Evolutionary conservation across 192 early-diverging fungal species (phyloP), one percentile per base, ranked within the genome.

Genomic region (Mortierella claussenii): DNA sequence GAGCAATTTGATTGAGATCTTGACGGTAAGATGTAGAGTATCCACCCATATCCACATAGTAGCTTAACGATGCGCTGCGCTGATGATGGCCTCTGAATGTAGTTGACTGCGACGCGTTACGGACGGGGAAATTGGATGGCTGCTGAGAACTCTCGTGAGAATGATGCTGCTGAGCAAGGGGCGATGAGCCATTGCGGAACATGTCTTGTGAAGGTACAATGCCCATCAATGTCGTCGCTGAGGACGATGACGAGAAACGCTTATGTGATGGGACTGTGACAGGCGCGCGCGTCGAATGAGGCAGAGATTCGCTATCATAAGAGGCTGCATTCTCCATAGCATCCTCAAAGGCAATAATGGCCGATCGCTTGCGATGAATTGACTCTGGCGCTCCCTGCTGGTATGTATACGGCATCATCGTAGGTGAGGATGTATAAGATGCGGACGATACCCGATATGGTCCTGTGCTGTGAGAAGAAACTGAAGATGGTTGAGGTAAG

Each of bases 261-360:
- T 76, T 76, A 59, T 76, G 73, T 12, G 64, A 32, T 2, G 46
- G 65, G 30, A 55, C 47, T 6, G 26, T 23, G 37, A 26, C 53
- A 10, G 55, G 27, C 24, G 37, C 21, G 6, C 32, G 20, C 6
- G 47, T 54, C 43, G 55, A 28, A 31, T 43, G 33, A 18, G 56
- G 26, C 23, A 64, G 2, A 4, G 47, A 45, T 45, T 45, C 61
- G 0, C 43, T 0, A 40, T 65, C 57, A 30, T 37, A 55, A 26
- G 48, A 15, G 43, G 71, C 60, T 0, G 62, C 54, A 3, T 32
- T 43, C 3, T 75, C 71, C 54, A 62, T 56, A 2, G 32, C 12
- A 17, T 67, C 73, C 5, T 76, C 73, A 56, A 76, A 76, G 12
- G 73, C 73, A 34, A 57, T 62, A 26, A 42, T 55, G 32, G 73